Percentiles rank a stretch among this genome's conserved stretches.
phyloP scores from a whole-genome alignment of 768 basidiomycete genomes.

The Amanita jacksonii region DNA sequence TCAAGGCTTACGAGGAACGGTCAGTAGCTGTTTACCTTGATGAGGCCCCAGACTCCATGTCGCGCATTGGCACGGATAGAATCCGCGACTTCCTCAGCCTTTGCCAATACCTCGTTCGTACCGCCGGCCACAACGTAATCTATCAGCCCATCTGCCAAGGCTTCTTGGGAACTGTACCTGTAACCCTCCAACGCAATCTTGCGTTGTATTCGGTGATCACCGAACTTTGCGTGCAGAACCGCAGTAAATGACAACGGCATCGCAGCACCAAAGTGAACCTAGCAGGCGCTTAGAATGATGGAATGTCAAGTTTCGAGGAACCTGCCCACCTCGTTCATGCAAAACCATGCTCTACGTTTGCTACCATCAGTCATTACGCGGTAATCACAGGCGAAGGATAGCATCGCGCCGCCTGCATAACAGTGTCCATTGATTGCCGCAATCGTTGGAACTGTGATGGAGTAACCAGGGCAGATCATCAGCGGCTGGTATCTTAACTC shows the following conservation, averaged over 20 bases:
- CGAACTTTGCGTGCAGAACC: conserved; percentile 55
- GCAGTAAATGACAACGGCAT: conserved; percentile 67
- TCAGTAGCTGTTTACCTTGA: conserved; percentile 40
- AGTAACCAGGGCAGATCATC: not conserved
- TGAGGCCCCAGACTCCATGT: conserved; percentile 61
- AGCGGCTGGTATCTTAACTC: conserved; percentile 15
- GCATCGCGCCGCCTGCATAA: conserved; percentile 76
- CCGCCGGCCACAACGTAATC: conserved; percentile 61
- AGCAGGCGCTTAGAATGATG: no score
- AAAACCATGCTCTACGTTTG: conserved; percentile 71
- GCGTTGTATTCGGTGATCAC: conserved; percentile 46
- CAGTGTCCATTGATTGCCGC: conserved; percentile 80
- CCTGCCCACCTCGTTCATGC: conserved; percentile 81
- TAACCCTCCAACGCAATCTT: conserved; percentile 76
- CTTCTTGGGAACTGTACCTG: conserved; percentile 67
- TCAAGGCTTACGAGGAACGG: not conserved
- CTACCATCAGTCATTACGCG: conserved; percentile 81
- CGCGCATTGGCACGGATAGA: conserved; percentile 40
- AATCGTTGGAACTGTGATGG: conserved; percentile 57
- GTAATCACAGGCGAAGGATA: conserved; percentile 80
- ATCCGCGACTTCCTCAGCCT: conserved; percentile 56
- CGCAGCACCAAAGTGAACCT: conserved; percentile 78
- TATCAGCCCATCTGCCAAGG: conserved; percentile 53
- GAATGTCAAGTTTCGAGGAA: not conserved
- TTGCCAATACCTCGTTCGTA: conserved; percentile 48